Evolutionary conservation across 1,284 basidiomycete species (phyloP).

Genomic region (Cryptococcus sp.): DNA sequence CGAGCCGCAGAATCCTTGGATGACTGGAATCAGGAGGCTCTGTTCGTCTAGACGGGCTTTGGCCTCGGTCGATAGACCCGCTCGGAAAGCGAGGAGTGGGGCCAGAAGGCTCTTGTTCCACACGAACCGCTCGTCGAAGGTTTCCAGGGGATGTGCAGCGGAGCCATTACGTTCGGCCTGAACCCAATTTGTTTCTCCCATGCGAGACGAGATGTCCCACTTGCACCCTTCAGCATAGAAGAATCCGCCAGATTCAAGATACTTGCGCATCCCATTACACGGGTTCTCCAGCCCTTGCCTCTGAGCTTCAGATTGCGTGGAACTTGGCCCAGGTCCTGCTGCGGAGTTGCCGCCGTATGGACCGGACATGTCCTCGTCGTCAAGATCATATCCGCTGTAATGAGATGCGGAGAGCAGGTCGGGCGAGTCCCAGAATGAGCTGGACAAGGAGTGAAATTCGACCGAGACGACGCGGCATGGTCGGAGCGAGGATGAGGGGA

Average conservation of each 20-base stretch:
- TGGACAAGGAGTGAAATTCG: conserved; percentile 56
- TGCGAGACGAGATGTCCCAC: conserved; percentile 86
- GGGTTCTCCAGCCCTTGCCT: conserved; percentile 74
- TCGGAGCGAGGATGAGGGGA: conserved; percentile 41
- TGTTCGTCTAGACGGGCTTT: conserved; percentile 46
- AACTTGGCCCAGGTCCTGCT: conserved; percentile 6
- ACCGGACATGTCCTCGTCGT: conserved; percentile 28
- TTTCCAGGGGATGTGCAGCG: conserved; percentile 59
- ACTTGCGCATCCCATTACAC: conserved; percentile 84
- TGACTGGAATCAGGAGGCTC: conserved; percentile 66
- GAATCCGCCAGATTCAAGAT: conserved; percentile 87
- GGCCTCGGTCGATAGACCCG: conserved; percentile 53
- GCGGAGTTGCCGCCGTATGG: conserved; percentile 16
- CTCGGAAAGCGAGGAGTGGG: conserved; percentile 48
- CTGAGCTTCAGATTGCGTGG: conserved; percentile 44
- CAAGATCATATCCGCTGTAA: conserved; percentile 11
- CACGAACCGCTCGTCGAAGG: conserved; percentile 74
- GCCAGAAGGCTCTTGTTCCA: conserved; percentile 48
- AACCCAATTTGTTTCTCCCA: conserved; percentile 65
- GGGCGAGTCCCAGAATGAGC: conserved; percentile 53
- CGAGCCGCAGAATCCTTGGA: conserved; percentile 85
- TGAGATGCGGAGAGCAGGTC: conserved; percentile 21
- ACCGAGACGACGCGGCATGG: conserved; percentile 54
- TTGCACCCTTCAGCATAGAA: conserved; percentile 80
- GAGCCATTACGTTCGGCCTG: conserved; percentile 31